Evolutionary conservation across 257 asterid genomes (phyloP), one percentile per base, ranked within the genome.

Genomic region (Orobanche coerulescens): DNA sequence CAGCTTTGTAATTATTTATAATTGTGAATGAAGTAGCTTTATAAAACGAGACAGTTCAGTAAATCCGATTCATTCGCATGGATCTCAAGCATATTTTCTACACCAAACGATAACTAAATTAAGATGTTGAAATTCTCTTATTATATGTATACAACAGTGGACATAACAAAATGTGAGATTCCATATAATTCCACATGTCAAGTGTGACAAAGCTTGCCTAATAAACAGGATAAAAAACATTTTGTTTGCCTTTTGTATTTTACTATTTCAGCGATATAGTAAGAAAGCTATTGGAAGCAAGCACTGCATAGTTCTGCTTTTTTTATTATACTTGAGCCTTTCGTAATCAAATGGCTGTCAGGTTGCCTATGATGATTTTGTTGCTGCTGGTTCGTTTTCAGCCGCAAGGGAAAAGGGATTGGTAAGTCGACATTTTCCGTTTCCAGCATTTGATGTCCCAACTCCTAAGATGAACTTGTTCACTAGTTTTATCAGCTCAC

Each of bases 381-480:
- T 92, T 57, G 75, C 87, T 54, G 95, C 95, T 33, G 95, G 98
- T 75, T 92, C 98, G 43, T 73, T 82, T 65, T 66, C 94, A 13
- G 84, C 95, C 11, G 95, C 98, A n/a, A 81, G 98, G 76, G 98
- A 92, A 76, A 92, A 92, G 79, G 98, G 97, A 70, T 84, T 84
- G 74, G 98, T 92, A 77, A 86, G 96, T 81, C 51, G 53, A 53
- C 61, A 34, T 63, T 43, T 62, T 57, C 46, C 14, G 22, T 58
- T 60, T 42, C 53, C 34, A 40, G 16, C 25, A 7, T 34, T 39
- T 37, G 28, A 25, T 55, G 1, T 64, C 61, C n/a, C n/a, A n/a
- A n/a, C 36, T 43, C 15, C 9, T 14, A 51, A 53, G 16, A 23
- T 31, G 48, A 14, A 56, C 39, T 50, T 48, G 50, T 36, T 42